These are phyloP conservation scores for Rhizophagus clarus DNA, from an alignment of 192 early-diverging fungal genomes.

Conservation along the genomic window DNA sequence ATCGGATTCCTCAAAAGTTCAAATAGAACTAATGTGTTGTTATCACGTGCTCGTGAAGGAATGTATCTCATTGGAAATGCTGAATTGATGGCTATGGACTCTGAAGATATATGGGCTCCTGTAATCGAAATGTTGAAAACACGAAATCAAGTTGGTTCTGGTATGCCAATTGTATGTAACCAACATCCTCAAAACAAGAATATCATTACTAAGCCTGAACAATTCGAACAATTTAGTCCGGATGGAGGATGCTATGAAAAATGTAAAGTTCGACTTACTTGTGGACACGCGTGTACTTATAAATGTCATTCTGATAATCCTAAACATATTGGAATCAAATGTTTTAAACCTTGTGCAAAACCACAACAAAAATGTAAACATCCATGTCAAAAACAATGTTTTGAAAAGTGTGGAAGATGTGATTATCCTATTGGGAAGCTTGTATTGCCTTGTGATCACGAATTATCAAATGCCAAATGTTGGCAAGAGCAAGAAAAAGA, in stretches of 20 bases:
- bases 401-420: slow-evolving; percentile 51
- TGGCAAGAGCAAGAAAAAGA: neutral
- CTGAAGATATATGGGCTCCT: slow-evolving; percentile 40
- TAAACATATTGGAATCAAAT: slow-evolving; percentile 44
- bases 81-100: slow-evolving; percentile 33
- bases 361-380: slow-evolving; percentile 47
- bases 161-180: slow-evolving; percentile 51
- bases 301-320: slow-evolving; percentile 29
- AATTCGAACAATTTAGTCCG: slow-evolving; percentile 44
- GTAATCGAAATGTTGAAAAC: slow-evolving; percentile 43
- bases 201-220: slow-evolving; percentile 31
- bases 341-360: slow-evolving; percentile 44
- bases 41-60: slow-evolving; percentile 61
- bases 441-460: too few species aligned
- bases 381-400: slow-evolving; percentile 49
- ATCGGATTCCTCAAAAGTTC: slow-evolving; percentile 59
- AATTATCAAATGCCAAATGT: too few species aligned
- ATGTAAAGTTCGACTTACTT: slow-evolving; percentile 47
- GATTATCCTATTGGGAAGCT: slow-evolving; percentile 2
- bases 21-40: slow-evolving; percentile 59
- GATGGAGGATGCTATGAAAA: slow-evolving; percentile 54
- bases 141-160: slow-evolving; percentile 38
- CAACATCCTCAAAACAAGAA: slow-evolving; percentile 46
- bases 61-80: slow-evolving; percentile 60
- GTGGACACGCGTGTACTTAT: slow-evolving; percentile 55